phyloP scores from a whole-genome alignment of 2,329 filamentous ascomycete species.

The Aspergillus cejpii region DNA sequence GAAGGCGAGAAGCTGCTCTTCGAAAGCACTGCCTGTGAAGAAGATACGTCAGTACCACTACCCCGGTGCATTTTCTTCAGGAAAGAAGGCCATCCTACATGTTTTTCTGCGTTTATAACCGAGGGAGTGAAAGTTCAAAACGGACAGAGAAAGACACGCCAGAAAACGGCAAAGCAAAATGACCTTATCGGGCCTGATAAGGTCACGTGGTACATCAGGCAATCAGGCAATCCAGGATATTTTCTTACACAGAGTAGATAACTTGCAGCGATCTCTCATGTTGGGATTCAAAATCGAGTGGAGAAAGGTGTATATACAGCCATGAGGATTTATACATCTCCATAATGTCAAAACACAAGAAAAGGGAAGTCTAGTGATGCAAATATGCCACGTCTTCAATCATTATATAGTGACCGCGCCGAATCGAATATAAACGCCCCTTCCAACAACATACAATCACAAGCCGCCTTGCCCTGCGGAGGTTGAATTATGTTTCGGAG shows the following conservation, averaged over 20 bases:
- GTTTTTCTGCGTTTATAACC: neutral
- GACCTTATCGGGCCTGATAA: neutral
- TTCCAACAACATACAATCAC: no score
- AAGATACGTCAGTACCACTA: neutral
- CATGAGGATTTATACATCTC: neutral
- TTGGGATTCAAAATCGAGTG: neutral
- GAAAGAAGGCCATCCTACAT: neutral
- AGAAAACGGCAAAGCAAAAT: neutral
- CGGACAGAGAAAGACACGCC: neutral
- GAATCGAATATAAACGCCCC: no score
- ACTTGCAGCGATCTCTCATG: neutral
- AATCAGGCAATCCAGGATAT: neutral
- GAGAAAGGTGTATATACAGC: neutral
- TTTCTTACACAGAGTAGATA: neutral
- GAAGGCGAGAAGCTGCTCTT: conserved; percentile 50
- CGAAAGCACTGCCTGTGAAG: conserved; percentile 51
- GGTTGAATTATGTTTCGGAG: neutral
- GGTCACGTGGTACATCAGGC: neutral
- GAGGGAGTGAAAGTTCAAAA: neutral
- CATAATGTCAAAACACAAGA: neutral
- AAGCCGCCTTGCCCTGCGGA: neutral
- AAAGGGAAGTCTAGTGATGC: neutral
- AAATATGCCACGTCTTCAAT: neutral
- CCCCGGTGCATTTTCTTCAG: neutral
- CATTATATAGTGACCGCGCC: no score